Percentiles rank a stretch among this genome's conserved stretches.
These are phyloP conservation scores for Pseudogymnoascus destructans DNA, from an alignment of 2,329 filamentous ascomycete genomes.

Conservation along the genomic window DNA sequence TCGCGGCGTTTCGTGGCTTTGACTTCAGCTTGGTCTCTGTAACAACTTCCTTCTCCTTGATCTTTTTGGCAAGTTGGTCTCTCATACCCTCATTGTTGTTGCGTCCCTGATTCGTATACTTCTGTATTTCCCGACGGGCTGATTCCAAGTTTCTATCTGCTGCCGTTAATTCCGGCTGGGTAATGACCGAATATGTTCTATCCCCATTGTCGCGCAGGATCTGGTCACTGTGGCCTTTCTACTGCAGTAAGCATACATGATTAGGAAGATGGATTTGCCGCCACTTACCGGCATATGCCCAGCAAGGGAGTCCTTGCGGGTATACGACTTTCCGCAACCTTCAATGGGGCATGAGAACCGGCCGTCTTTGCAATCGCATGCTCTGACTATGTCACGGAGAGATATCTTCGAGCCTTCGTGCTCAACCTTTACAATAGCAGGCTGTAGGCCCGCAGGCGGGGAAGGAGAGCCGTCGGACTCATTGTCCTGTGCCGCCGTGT, in stretches of 20 bases:
- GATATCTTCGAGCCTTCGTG: neutral
- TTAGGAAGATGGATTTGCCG: neutral
- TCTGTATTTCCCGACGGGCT: neutral
- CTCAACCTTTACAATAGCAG: neutral
- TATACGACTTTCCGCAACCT: conserved; percentile 2
- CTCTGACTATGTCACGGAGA: neutral
- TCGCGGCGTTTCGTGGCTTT: neutral
- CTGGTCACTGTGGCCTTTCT: neutral
- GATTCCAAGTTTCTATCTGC: neutral
- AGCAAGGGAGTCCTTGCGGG: neutral
- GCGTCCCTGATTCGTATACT: neutral
- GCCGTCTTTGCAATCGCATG: neutral
- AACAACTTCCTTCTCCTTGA: neutral
- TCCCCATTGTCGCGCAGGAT: neutral
- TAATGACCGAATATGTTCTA: neutral
- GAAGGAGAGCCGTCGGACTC: neutral
- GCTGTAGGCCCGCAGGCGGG: neutral
- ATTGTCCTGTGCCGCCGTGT: neutral
- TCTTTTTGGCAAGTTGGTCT: neutral
- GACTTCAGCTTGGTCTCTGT: neutral
- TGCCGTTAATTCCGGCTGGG: neutral
- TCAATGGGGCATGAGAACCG: neutral
- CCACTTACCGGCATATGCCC: neutral
- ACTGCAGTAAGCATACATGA: neutral
- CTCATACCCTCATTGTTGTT: neutral